Evolutionary conservation across 441 rosid genomes (phyloP).

Genomic region (Erodium texanum): DNA sequence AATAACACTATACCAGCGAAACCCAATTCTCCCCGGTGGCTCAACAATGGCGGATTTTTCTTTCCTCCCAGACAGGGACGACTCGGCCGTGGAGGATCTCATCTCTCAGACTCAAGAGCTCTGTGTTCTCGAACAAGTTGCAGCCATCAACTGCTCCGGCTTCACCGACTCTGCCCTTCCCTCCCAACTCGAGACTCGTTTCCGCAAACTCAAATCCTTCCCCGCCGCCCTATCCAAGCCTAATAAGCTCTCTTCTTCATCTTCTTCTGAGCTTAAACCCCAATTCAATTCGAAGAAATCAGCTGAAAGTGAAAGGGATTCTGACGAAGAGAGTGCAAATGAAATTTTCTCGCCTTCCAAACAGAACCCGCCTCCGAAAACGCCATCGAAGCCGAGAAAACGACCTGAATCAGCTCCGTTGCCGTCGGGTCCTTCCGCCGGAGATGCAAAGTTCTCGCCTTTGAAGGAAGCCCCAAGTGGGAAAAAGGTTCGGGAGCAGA

Average conservation of each 20-base stretch:
- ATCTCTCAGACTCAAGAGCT: constrained; percentile 61
- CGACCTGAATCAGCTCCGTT: constrained; percentile 11
- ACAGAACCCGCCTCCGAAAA: constrained; percentile 19
- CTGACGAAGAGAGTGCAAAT: background rate
- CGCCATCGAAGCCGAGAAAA: background rate
- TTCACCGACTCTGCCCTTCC: constrained; percentile 50
- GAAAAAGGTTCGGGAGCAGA: constrained; percentile 20
- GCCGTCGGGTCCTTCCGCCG: too few species aligned
- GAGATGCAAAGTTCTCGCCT: constrained; percentile 4
- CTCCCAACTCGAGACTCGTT: constrained; percentile 59
- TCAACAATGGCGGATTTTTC: constrained; percentile 50
- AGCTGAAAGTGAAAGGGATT: background rate
- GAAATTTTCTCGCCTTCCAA: constrained; percentile 12
- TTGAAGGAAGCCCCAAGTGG: constrained; percentile 18
- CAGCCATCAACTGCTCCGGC: constrained; percentile 58
- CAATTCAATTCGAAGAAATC: constrained; percentile 13
- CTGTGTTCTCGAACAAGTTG: constrained; percentile 59
- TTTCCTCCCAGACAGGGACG: constrained; percentile 60
- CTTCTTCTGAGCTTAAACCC: background rate
- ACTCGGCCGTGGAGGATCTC: constrained; percentile 65
- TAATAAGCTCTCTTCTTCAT: background rate
- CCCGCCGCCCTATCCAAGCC: constrained; percentile 22
- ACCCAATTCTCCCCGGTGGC: background rate
- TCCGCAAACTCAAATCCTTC: constrained; percentile 65
- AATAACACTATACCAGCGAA: background rate